Percentiles rank a stretch among this genome's conserved stretches.
Conservation (phyloP, 495 filamentous ascomycete genomes). For the Parathielavia hyrcaniae region DNA sequence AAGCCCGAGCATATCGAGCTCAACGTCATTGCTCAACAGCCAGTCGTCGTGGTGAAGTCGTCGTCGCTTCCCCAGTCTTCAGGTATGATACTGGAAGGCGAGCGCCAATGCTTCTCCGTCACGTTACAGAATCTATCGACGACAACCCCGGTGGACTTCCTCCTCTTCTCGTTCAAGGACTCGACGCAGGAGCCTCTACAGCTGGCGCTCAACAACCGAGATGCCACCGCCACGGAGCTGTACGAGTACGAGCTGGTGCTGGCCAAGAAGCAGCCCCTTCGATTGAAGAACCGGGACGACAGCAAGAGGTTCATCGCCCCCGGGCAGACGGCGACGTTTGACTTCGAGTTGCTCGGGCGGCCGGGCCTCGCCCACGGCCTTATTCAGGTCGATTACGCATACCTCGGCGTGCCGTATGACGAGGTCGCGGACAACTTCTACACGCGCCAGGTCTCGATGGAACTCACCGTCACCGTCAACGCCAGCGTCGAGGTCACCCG, state of each 20-base stretch:
- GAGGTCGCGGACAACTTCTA: slow-evolving; percentile 70
- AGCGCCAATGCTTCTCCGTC: slow-evolving; percentile 67
- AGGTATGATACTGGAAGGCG: slow-evolving; percentile 86
- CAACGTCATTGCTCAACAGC: slow-evolving; percentile 71
- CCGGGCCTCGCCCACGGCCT: slow-evolving; percentile 74
- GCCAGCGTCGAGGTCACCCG: slow-evolving; percentile 74
- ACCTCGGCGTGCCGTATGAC: slow-evolving; percentile 56
- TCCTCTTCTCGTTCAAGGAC: slow-evolving; percentile 83
- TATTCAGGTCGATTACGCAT: slow-evolving; percentile 78
- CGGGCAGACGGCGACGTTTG: slow-evolving; percentile 63
- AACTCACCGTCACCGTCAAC: slow-evolving; percentile 84
- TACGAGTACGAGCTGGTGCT: slow-evolving; percentile 80
- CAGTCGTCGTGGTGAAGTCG: slow-evolving; percentile 65
- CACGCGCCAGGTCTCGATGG: slow-evolving; percentile 75
- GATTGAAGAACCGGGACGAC: slow-evolving; percentile 51
- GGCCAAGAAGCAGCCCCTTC: slow-evolving; percentile 65
- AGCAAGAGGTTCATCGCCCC: slow-evolving; percentile 57
- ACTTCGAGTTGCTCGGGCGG: slow-evolving; percentile 78
- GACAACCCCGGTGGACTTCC: slow-evolving; percentile 67
- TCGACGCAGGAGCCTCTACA: slow-evolving; percentile 74
- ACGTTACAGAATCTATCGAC: slow-evolving; percentile 72
- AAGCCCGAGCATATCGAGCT: slow-evolving; percentile 49
- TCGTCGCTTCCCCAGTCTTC: slow-evolving; percentile 77
- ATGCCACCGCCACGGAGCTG: slow-evolving; percentile 66
- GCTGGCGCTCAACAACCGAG: slow-evolving; percentile 64